Conservation (phyloP, 495 filamentous ascomycete species). For the Chaetomium cochliodes region DNA sequence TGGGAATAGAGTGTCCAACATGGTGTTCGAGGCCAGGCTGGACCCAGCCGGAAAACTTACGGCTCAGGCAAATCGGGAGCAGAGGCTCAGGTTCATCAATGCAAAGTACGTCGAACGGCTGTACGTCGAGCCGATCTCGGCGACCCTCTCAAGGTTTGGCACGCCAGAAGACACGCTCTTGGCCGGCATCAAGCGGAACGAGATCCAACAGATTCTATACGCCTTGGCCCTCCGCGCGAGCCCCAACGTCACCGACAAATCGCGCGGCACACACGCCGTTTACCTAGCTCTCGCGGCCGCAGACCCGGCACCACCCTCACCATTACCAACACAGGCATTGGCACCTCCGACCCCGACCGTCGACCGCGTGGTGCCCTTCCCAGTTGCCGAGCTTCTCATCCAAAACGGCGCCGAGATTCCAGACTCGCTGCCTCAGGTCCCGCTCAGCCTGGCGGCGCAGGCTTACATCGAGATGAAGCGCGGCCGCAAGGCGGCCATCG, state of each 20-base stretch:
- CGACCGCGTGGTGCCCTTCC: conserved; percentile 58
- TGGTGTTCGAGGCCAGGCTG: conserved; percentile 90
- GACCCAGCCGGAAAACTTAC: conserved; percentile 69
- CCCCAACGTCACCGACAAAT: conserved; percentile 83
- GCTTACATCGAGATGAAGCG: conserved; percentile 83
- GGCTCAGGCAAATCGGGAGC: conserved; percentile 77
- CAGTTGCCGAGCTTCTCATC: conserved; percentile 85
- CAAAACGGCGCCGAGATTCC: conserved; percentile 95
- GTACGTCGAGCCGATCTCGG: conserved; percentile 74
- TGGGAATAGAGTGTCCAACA: conserved; percentile 92
- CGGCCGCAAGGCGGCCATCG: conserved; percentile 46
- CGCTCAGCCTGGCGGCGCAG: conserved; percentile 68
- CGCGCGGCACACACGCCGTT: conserved; percentile 79
- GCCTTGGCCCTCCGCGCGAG: conserved; percentile 85
- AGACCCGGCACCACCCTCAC: conserved; percentile 74
- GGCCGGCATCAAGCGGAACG: conserved; percentile 91
- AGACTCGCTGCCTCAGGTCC: conserved; percentile 42
- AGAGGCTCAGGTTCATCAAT: conserved; percentile 88
- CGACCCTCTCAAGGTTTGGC: conserved; percentile 70
- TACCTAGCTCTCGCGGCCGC: conserved; percentile 93
- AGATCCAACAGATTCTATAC: conserved; percentile 87
- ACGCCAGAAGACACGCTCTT: conserved; percentile 87
- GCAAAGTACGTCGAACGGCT: conserved; percentile 86
- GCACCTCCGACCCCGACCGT: conserved; percentile 32
- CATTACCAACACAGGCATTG: conserved; percentile 30